These are phyloP conservation scores for Quercus alba DNA, from an alignment of 306 rosid species.

Conservation along the genomic window DNA sequence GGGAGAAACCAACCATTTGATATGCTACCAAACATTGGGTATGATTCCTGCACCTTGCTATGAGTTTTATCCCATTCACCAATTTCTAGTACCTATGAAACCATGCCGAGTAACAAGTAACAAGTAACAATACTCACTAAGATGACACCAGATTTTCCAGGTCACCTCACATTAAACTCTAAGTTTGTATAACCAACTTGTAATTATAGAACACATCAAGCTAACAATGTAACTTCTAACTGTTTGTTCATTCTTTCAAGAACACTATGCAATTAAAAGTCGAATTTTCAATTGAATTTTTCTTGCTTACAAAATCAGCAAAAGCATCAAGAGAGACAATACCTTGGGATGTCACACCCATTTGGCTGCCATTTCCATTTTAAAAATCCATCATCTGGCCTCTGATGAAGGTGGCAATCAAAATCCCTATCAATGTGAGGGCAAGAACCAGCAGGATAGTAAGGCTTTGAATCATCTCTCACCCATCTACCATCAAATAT, in stretches of 20 bases:
- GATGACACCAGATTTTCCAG: neutral
- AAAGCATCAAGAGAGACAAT: neutral
- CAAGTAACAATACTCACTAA: neutral
- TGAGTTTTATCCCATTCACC: neutral
- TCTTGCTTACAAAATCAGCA: neutral
- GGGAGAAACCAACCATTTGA: constrained; percentile 7
- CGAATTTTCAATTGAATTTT: neutral
- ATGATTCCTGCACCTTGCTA: neutral
- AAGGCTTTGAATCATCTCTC: constrained; percentile 82
- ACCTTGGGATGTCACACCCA: constrained; percentile 86
- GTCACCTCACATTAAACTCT: neutral
- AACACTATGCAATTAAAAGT: neutral
- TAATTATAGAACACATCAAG: neutral
- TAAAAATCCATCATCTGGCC: constrained; percentile 68
- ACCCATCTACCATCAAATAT: constrained; percentile 80
- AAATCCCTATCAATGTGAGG: constrained; percentile 73
- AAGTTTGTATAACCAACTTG: neutral
- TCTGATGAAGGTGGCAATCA: constrained; percentile 73
- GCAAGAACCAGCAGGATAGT: constrained; percentile 79
- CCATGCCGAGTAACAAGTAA: neutral
- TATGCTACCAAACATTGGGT: neutral
- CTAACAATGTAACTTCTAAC: neutral
- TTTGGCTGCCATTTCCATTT: constrained; percentile 97
- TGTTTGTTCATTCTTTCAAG: neutral
- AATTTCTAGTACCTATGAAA: neutral